Percentiles rank a stretch among this genome's conserved stretches.
Evolutionary conservation across 345 rosid genomes (phyloP).

Genomic region (Populus nigra): DNA sequence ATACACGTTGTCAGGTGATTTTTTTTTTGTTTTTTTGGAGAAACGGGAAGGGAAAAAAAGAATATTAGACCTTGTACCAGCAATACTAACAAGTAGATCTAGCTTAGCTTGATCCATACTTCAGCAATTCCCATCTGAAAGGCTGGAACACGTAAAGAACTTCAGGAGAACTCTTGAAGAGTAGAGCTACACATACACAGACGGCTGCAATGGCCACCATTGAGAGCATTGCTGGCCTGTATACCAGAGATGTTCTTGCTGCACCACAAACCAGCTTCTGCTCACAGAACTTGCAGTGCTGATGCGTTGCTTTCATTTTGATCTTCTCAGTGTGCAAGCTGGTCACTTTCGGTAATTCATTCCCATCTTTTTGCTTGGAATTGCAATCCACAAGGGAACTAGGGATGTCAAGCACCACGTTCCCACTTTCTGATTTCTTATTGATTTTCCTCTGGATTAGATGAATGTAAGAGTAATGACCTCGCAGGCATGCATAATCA

Average conservation of each 20-base stretch:
- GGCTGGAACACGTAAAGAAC: slow-evolving; percentile 86
- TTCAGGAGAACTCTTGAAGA: slow-evolving; percentile 94
- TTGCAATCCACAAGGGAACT: slow-evolving; percentile 1
- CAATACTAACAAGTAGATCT: not conserved
- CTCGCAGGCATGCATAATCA: slow-evolving; percentile 92
- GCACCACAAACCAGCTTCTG: slow-evolving; percentile 53
- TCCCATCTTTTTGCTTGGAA: slow-evolving; percentile 37
- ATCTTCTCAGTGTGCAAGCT: slow-evolving; percentile 56
- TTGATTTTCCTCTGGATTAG: slow-evolving; percentile 77
- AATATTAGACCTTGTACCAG: not conserved
- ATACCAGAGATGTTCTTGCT: slow-evolving; percentile 53
- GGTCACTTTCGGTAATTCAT: slow-evolving; percentile 7
- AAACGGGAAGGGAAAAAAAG: not conserved
- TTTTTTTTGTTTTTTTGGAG: not conserved
- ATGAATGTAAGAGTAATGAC: slow-evolving; percentile 92
- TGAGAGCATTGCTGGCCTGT: slow-evolving; percentile 94
- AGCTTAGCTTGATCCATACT: slow-evolving; percentile 68
- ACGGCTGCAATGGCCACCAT: slow-evolving; percentile 97
- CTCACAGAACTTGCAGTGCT: slow-evolving; percentile 64
- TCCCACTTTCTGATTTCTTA: slow-evolving; percentile 40
- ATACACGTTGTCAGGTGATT: slow-evolving; percentile 4
- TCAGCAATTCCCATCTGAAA: slow-evolving; percentile 95
- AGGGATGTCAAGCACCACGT: slow-evolving; percentile 65
- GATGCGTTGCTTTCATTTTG: slow-evolving; percentile 21
- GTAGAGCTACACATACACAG: slow-evolving; percentile 93